phyloP scores from a whole-genome alignment of 306 rosid genomes.

The Malus asiatica region DNA sequence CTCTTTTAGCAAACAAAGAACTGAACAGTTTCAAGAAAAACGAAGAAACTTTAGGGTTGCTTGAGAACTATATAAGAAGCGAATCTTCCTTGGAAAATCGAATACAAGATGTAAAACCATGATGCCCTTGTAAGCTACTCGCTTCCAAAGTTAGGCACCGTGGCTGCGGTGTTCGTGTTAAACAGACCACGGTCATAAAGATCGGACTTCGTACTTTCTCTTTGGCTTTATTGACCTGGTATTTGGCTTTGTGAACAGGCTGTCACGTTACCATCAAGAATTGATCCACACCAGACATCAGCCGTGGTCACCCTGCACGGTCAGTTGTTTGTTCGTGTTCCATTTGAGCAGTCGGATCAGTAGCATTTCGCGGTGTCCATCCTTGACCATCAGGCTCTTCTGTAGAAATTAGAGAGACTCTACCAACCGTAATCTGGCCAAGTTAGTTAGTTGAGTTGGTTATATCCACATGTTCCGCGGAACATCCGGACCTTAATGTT shows the following conservation, averaged over 20 bases:
- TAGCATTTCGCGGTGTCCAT: conserved; percentile 1
- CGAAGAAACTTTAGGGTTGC: not conserved
- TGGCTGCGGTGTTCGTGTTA: not conserved
- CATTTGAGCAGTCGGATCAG: conserved; percentile 76
- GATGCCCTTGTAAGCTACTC: no score
- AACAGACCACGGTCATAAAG: not conserved
- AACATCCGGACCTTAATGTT: not conserved
- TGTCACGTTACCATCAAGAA: conserved; percentile 79
- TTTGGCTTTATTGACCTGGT: no score
- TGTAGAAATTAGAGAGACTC: not conserved
- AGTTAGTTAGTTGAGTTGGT: conserved; percentile 2
- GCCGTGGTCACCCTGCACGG: conserved; percentile 98
- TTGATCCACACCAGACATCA: conserved; percentile 94
- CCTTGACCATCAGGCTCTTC: not conserved
- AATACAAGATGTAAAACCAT: no score
- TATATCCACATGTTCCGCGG: not conserved
- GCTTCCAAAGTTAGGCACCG: not conserved
- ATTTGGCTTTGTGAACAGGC: conserved; percentile 39
- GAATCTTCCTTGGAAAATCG: no score
- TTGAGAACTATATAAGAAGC: no score
- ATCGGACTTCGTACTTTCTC: not conserved
- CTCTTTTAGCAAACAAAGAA: not conserved
- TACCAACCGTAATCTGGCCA: not conserved
- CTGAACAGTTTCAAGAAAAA: not conserved
- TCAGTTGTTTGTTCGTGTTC: conserved; percentile 90